A percentile compares a stretch with the other conserved stretches of the same genome.
phyloP scores from a whole-genome alignment of 352 stramenopile species.

The Globisporangium echinulatum region DNA sequence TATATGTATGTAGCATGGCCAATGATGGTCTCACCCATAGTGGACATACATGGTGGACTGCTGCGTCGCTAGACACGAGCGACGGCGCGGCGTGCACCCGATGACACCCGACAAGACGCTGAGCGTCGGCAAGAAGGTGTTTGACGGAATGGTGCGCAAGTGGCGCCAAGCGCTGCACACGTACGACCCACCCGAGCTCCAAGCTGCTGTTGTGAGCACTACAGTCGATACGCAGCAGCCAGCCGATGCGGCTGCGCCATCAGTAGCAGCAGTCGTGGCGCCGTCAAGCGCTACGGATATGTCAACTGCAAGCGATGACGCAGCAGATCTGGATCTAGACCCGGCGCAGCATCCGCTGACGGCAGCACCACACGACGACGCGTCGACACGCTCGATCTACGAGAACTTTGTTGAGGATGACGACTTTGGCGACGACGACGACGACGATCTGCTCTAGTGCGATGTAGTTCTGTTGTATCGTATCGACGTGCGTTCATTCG shows the following conservation, averaged over 20 bases:
- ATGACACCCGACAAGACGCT: constrained; percentile 78
- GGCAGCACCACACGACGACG: constrained; percentile 3
- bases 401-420: constrained; percentile 62
- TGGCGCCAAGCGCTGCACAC: constrained; percentile 80
- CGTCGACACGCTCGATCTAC: constrained; percentile 41
- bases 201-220: background rate
- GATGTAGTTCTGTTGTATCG: too few species aligned
- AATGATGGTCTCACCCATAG: too few species aligned
- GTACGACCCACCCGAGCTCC: constrained; percentile 72
- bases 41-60: too few species aligned
- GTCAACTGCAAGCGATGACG: background rate
- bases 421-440: constrained; percentile 19
- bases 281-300: background rate
- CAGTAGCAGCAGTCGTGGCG: background rate
- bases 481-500: too few species aligned
- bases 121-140: constrained; percentile 74
- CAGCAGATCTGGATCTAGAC: background rate
- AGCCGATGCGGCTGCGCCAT: background rate
- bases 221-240: background rate
- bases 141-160: constrained; percentile 67
- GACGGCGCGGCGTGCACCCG: constrained; percentile 44
- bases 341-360: too few species aligned
- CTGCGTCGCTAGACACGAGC: constrained; percentile 25
- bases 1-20: background rate
- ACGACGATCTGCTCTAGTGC: constrained; percentile 23